Conservation (phyloP, 2,329 filamentous ascomycete genomes). For the Epichloe sp. region DNA sequence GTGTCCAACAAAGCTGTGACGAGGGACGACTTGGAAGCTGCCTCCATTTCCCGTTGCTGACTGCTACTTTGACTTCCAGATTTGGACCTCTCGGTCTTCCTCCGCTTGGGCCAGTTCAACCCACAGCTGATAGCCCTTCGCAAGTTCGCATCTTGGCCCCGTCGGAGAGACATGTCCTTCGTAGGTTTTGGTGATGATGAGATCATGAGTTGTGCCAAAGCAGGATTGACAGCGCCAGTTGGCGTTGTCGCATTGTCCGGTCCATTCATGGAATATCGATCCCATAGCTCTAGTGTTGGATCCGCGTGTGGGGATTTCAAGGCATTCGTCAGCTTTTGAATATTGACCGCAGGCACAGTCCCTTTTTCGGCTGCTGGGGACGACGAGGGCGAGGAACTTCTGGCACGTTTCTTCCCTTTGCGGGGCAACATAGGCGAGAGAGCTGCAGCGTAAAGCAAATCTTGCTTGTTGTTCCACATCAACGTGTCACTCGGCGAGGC, state of each 20-base stretch:
- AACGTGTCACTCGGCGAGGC: conserved; percentile 48
- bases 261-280: conserved; percentile 48
- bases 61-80: conserved; percentile 19
- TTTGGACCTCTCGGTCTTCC: conserved; percentile 41
- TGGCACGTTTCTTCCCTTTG: conserved; percentile 50
- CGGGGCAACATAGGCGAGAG: conserved; percentile 37
- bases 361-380: conserved; percentile 44
- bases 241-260: conserved; percentile 27
- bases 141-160: conserved; percentile 29
- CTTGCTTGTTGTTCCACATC: conserved; percentile 43
- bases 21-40: conserved; percentile 41
- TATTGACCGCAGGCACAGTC: conserved; percentile 36
- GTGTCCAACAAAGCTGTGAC: conserved; percentile 54
- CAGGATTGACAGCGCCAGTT: conserved; percentile 38
- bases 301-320: conserved; percentile 57
- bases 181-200: conserved; percentile 56
- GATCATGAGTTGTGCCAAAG: conserved; percentile 51
- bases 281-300: conserved; percentile 65
- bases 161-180: conserved; percentile 27
- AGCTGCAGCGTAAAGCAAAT: conserved; percentile 25
- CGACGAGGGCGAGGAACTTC: conserved; percentile 60
- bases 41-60: conserved; percentile 28
- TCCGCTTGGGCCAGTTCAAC: conserved; percentile 57
- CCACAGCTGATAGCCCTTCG: conserved; percentile 58
- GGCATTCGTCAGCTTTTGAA: conserved; percentile 43